Conservation (phyloP, 495 filamentous ascomycete species). For the Lasiosphaeris hirsuta region DNA sequence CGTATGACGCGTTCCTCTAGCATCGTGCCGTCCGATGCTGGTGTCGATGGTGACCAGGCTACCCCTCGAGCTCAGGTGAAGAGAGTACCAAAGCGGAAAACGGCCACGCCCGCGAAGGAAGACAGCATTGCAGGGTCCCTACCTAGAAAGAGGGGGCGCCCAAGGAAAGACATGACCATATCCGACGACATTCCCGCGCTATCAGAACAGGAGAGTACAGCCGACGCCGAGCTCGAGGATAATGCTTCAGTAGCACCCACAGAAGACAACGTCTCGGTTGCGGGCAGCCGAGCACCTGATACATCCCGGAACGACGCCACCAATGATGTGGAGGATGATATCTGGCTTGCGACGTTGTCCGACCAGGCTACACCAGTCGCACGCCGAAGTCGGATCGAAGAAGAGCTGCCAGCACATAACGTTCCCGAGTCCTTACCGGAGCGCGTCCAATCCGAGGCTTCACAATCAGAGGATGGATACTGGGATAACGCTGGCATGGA, state of each 20-base stretch:
- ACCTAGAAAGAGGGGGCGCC: conserved; percentile 31
- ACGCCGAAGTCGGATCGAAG: conserved; percentile 8
- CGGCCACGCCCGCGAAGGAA: conserved; percentile 22
- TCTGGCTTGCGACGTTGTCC: conserved; percentile 33
- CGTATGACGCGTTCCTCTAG: conserved; percentile 12
- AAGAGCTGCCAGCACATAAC: too few species aligned
- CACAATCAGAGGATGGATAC: conserved; percentile 16
- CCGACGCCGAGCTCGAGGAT: conserved; percentile 15
- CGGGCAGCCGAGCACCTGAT: not conserved
- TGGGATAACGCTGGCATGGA: conserved; percentile 21
- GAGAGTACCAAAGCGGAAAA: conserved; percentile 32
- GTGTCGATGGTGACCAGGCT: conserved; percentile 10
- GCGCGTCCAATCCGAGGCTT: conserved; percentile 6
- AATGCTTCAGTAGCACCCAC: conserved; percentile 16
- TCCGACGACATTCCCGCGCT: conserved; percentile 19
- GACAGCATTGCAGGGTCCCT: conserved; percentile 17
- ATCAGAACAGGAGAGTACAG: conserved; percentile 15
- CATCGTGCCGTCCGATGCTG: conserved; percentile 21
- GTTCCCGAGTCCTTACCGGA: not conserved
- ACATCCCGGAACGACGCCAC: conserved; percentile 2
- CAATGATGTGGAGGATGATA: conserved; percentile 27
- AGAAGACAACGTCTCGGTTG: conserved; percentile 7
- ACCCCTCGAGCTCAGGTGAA: conserved; percentile 20
- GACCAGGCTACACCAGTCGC: conserved; percentile 24
- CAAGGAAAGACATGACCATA: conserved; percentile 21